Conservation (phyloP, 1,284 basidiomycete genomes). For the Crocinoboletus sp. region DNA sequence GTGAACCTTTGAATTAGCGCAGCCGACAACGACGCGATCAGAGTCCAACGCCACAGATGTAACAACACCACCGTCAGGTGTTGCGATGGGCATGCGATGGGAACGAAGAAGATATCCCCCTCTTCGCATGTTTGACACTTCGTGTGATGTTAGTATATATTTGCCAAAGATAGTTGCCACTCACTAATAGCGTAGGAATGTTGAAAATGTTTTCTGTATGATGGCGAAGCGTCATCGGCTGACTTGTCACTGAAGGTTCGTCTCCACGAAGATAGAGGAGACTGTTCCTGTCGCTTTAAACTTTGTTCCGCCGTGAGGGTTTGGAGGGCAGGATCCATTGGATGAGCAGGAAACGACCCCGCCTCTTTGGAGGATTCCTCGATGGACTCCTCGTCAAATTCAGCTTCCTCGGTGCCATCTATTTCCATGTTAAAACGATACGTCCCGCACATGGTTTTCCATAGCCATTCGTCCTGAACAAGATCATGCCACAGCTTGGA, state of each 20-base stretch:
- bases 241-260: conserved; percentile 16
- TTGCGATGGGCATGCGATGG: conserved; percentile 57
- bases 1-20: conserved; percentile 86
- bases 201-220: conserved; percentile 73
- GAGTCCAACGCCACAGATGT: conserved; percentile 86
- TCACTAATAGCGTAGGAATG: conserved; percentile 70
- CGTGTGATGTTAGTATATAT: conserved; percentile 3
- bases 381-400: conserved; percentile 11
- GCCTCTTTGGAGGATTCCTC: conserved; percentile 28
- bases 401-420: conserved; percentile 9
- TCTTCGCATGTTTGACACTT: conserved; percentile 83
- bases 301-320: conserved; percentile 35
- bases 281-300: conserved; percentile 23
- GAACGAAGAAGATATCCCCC: conserved; percentile 75
- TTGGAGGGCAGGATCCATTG: conserved; percentile 40
- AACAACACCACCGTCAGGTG: conserved; percentile 69
- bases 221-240: conserved; percentile 34
- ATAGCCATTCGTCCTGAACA: conserved; percentile 79
- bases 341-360: conserved; percentile 31
- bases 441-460: conserved; percentile 74
- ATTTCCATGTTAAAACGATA: conserved; percentile 45
- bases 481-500: conserved; percentile 76
- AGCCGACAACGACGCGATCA: conserved; percentile 86
- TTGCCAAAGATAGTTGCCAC: conserved; percentile 23
- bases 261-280: conserved; percentile 22